Conservation (phyloP, 179 eudicot genomes). For the Actinidia chinensis region DNA sequence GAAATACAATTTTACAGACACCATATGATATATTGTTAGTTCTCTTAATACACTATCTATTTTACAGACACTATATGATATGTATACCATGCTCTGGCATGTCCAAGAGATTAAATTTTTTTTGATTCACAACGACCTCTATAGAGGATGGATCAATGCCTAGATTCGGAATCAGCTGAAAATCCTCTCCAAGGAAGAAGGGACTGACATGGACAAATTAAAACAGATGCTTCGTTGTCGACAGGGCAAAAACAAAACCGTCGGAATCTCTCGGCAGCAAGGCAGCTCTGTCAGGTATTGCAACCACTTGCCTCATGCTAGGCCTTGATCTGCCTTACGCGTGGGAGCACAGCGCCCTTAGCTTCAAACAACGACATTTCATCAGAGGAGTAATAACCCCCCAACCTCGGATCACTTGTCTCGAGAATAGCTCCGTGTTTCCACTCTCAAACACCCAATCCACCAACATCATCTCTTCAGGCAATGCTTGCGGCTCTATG, state of each 20-base stretch:
- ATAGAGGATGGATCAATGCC: not conserved
- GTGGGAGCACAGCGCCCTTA: constrained; percentile 15
- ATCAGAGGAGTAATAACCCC: constrained; percentile 1
- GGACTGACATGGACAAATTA: not conserved
- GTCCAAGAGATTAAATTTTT: no score
- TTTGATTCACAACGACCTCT: no score
- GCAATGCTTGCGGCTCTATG: not conserved
- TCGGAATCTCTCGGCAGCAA: not conserved
- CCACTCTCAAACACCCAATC: constrained; percentile 24
- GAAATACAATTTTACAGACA: no score
- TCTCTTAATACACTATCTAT: no score
- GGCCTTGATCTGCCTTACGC: constrained; percentile 3
- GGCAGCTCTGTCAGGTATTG: not conserved
- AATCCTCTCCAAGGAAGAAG: not conserved
- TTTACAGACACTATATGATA: no score
- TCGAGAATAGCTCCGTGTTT: constrained; percentile 10
- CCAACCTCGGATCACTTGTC: constrained; percentile 16
- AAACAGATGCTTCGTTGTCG: not conserved
- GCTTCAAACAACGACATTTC: constrained; percentile 20
- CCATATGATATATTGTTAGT: no score
- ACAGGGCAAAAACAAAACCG: not conserved
- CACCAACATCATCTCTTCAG: constrained; percentile 15
- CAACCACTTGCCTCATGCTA: constrained; percentile 26
- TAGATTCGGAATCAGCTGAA: not conserved
- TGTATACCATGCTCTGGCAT: no score